Evolutionary conservation across 1,284 basidiomycete genomes (phyloP).

Genomic region (Irpex sp.): DNA sequence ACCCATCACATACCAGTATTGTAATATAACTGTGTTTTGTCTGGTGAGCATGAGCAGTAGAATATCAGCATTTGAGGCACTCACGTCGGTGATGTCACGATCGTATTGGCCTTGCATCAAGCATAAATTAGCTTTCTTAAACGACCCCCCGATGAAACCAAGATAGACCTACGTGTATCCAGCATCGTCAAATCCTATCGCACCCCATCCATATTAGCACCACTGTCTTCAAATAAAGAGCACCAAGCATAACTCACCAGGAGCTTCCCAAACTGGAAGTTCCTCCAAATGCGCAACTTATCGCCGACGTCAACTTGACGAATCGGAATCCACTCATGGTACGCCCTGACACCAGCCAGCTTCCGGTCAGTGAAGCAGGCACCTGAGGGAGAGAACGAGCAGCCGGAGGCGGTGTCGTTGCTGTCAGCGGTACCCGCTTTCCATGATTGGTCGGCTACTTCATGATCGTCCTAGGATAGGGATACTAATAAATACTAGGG

Average conservation of each 20-base stretch:
- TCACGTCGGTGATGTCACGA: constrained; percentile 57
- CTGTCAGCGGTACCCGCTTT: constrained; percentile 62
- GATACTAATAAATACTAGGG: not conserved
- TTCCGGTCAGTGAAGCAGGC: constrained; percentile 64
- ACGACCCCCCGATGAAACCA: not conserved
- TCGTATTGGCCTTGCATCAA: constrained; percentile 50
- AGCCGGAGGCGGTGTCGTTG: constrained; percentile 55
- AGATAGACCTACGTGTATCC: constrained; percentile 45
- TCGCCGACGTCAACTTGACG: constrained; percentile 60
- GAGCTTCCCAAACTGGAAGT: constrained; percentile 62
- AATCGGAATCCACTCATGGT: constrained; percentile 73
- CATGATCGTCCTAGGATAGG: constrained; percentile 49
- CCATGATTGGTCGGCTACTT: constrained; percentile 62
- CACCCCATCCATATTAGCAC: not conserved
- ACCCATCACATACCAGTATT: constrained; percentile 40
- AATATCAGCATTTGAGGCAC: constrained; percentile 12
- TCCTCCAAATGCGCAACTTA: constrained; percentile 64
- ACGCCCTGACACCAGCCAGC: constrained; percentile 58
- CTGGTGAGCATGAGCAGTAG: not conserved
- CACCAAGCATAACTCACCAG: constrained; percentile 24
- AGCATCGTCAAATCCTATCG: constrained; percentile 51
- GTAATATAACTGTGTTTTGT: constrained; percentile 43
- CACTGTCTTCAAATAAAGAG: not conserved
- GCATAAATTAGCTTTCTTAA: too few relatives aligned
- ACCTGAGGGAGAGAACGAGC: constrained; percentile 51